Evolutionary conservation across 306 rosid genomes (phyloP).

Genomic region (Adenanthera pavonina): DNA sequence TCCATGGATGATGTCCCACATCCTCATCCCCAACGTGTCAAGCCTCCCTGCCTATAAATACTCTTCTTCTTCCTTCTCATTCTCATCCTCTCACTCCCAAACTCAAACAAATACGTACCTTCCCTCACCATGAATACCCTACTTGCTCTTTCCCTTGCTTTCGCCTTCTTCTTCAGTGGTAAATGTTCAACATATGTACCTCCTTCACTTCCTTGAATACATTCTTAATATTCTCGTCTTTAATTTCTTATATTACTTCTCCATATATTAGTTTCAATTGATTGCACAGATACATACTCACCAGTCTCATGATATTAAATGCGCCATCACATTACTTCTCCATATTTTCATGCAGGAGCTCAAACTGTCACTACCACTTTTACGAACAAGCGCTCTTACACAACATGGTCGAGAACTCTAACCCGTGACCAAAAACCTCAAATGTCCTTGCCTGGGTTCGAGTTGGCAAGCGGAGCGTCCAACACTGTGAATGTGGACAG

Average conservation of each 20-base stretch:
- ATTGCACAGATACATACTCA: no score
- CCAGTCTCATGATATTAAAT: no score
- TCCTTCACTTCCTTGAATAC: background rate
- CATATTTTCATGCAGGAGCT: background rate
- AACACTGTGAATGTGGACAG: slow-evolving; percentile 58
- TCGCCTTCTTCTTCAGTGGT: slow-evolving; percentile 51
- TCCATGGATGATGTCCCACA: background rate
- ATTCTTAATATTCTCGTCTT: background rate
- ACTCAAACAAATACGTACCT: background rate
- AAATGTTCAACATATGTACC: background rate
- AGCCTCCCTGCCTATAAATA: slow-evolving; percentile 6
- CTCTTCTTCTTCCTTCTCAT: background rate
- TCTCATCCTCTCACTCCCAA: background rate
- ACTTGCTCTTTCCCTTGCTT: slow-evolving; percentile 15
- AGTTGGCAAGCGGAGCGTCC: slow-evolving; percentile 40
- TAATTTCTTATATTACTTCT: background rate
- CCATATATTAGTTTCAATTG: background rate
- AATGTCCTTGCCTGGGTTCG: slow-evolving; percentile 59
- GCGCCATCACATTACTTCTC: background rate
- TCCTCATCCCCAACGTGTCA: background rate
- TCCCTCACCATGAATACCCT: slow-evolving; percentile 31
- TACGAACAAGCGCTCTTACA: slow-evolving; percentile 52
- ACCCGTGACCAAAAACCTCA: slow-evolving; percentile 54
- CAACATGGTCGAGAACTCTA: slow-evolving; percentile 71
- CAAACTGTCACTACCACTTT: slow-evolving; percentile 52